These are phyloP conservation scores for Fusarium annulatum DNA, from an alignment of 2,329 filamentous ascomycete species.

Conservation along the genomic window DNA sequence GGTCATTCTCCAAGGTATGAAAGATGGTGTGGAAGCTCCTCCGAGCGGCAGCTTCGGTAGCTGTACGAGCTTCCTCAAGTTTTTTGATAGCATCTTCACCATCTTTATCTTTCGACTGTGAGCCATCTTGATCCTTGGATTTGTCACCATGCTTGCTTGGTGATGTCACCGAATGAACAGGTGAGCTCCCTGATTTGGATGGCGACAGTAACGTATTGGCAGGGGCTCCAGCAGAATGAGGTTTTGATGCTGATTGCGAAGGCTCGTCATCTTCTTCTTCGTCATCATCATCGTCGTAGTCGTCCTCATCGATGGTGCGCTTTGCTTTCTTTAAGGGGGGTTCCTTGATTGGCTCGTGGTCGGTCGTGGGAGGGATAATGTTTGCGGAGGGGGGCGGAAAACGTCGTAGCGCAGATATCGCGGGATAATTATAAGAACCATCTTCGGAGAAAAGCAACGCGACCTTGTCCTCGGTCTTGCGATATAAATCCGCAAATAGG, in stretches of 20 bases:
- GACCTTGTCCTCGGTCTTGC: slow-evolving; percentile 80
- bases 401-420: slow-evolving; percentile 65
- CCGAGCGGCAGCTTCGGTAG: slow-evolving; percentile 89
- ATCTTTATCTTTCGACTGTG: slow-evolving; percentile 70
- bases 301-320: slow-evolving; percentile 83
- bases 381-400: slow-evolving; percentile 52
- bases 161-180: slow-evolving; percentile 70
- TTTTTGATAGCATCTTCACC: slow-evolving; percentile 92
- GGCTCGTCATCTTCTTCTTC: slow-evolving; percentile 73
- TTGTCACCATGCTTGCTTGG: slow-evolving; percentile 68
- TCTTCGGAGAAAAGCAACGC: slow-evolving; percentile 76
- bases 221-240: slow-evolving; percentile 61
- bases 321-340: slow-evolving; percentile 79
- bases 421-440: slow-evolving; percentile 62
- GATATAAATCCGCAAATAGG: slow-evolving; percentile 82
- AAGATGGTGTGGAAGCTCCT: slow-evolving; percentile 93
- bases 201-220: slow-evolving; percentile 72
- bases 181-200: slow-evolving; percentile 76
- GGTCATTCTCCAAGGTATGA: slow-evolving; percentile 94
- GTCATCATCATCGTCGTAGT: slow-evolving; percentile 86
- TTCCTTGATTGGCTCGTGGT: slow-evolving; percentile 68
- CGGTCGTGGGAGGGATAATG: slow-evolving; percentile 65
- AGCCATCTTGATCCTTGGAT: slow-evolving; percentile 60
- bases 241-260: slow-evolving; percentile 65
- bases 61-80: slow-evolving; percentile 90